Evolutionary conservation across 169 alveolate genomes (phyloP).

Genomic region (Plasmodium blacklocki): DNA sequence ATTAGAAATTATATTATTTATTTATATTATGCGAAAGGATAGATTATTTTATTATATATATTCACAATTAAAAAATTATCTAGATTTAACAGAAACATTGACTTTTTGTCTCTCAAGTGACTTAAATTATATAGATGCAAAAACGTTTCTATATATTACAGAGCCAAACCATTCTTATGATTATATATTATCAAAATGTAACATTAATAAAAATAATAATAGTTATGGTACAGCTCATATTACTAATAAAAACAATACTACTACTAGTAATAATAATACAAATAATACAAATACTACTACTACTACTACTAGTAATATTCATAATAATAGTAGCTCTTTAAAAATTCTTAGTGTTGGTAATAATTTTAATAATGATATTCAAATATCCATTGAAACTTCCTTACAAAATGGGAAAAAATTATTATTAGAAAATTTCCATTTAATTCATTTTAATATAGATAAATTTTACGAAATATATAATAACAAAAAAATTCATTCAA

Average conservation of each 20-base stretch:
- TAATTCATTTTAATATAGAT: constrained; percentile 64
- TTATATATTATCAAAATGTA: constrained; percentile 18
- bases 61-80: constrained; percentile 23
- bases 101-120: constrained; percentile 23
- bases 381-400: constrained; percentile 68
- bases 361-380: constrained; percentile 63
- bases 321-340: constrained; percentile 10
- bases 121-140: constrained; percentile 57
- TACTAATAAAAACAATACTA: too few species aligned
- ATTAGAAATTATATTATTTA: constrained; percentile 53
- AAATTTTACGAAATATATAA: constrained; percentile 71
- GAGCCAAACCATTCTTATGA: constrained; percentile 18
- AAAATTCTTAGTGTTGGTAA: constrained; percentile 69
- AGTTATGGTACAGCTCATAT: too few species aligned
- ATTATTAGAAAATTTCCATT: constrained; percentile 62
- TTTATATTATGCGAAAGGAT: constrained; percentile 64
- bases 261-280: constrained; percentile 8
- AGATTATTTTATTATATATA: constrained; percentile 49
- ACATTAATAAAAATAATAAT: constrained; percentile 18
- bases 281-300: too few species aligned
- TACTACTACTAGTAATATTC: too few species aligned
- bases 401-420: constrained; percentile 66
- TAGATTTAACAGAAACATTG: constrained; percentile 56
- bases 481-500: constrained; percentile 54
- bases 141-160: constrained; percentile 54